Evolutionary conservation across 805 yeast genomes (phyloP).

Genomic region (Candida nonsorbophila): DNA sequence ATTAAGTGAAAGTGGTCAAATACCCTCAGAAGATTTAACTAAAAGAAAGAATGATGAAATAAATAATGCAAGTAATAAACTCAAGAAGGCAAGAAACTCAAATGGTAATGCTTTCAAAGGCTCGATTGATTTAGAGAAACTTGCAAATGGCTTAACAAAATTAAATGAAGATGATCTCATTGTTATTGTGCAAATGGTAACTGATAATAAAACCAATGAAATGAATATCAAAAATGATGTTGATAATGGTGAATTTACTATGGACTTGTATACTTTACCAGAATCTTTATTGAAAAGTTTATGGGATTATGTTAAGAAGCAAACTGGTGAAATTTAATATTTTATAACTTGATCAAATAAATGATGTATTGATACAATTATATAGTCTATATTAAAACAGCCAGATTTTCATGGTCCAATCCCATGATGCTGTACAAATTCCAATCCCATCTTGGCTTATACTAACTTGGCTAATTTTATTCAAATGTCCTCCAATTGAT

Average conservation of each 20-base stretch:
- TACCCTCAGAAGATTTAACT: conserved; percentile 39
- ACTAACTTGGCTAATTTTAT: conserved; percentile 56
- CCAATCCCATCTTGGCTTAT: conserved; percentile 73
- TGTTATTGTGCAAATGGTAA: conserved; percentile 95
- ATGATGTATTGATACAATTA: neutral
- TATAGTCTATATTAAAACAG: conserved; percentile 14
- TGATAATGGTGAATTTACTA: conserved; percentile 94
- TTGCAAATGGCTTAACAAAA: conserved; percentile 86
- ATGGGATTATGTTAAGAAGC: conserved; percentile 90
- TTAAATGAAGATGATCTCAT: conserved; percentile 87
- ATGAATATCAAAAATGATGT: conserved; percentile 95
- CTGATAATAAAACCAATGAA: conserved; percentile 90
- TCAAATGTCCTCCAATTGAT: conserved; percentile 50
- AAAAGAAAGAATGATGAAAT: conserved; percentile 21
- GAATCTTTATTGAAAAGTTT: conserved; percentile 85
- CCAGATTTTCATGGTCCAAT: conserved; percentile 67
- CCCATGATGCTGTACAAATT: conserved; percentile 79
- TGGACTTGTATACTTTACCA: conserved; percentile 91
- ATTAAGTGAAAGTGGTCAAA: conserved; percentile 76
- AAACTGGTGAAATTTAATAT: conserved; percentile 34
- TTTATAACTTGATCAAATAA: no score
- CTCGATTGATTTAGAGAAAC: conserved; percentile 77
- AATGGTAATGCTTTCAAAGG: conserved; percentile 53
- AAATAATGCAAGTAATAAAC: conserved; percentile 20
- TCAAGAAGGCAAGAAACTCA: conserved; percentile 47